Evolutionary conservation across 108 stramenopile genomes (phyloP), one percentile per base, ranked within the genome.

Genomic region (Fistulifera solaris): DNA sequence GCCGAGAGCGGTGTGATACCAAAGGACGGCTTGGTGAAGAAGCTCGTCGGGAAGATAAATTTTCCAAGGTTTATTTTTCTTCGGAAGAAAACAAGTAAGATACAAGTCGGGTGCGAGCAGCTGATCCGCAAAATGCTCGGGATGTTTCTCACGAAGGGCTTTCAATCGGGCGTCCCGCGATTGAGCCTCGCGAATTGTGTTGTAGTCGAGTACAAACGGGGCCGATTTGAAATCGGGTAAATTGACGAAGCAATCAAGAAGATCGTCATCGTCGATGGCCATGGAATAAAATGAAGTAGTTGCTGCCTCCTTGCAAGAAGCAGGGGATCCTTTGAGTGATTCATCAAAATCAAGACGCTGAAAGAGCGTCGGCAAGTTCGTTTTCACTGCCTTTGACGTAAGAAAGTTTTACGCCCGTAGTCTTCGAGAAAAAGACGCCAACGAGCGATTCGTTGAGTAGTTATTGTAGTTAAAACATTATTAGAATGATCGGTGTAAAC

Each of bases 401-500:
- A n/a, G 0, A 26, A 38, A 0, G 71, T 65, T 43, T 59, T 53
- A 8, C 64, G 68, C 3, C 63, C 58, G 54, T 63, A 67, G 18
- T 69, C 70, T 47, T 75, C 73, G 2, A 78, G 23, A 23, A 66
- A 54, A 16, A 80, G 54, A 48, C 68, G 46, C 78, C 78, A 80
- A n/a, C 67, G 66, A 18, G 67, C 19, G 2, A 76, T 67, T n/a
- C 71, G 67, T 59, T 77, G 68, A 14, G 67, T 40, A 27, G 42
- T 61, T 11, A 56, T 40, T 31, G 47, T 68, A 0, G 59, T 57
- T 2, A 61, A 21, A 11, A 21, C 11, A 64, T 6, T 60, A 45
- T 76, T 76, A 38, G 62, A 45, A 38, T 76, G 76, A 45, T 72
- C 64, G 2, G 76, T 71, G 47, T 71, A 48, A 19, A 76, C 39